Conservation (phyloP, 805 yeast genomes). For the Zygotorulaspora sp. region DNA sequence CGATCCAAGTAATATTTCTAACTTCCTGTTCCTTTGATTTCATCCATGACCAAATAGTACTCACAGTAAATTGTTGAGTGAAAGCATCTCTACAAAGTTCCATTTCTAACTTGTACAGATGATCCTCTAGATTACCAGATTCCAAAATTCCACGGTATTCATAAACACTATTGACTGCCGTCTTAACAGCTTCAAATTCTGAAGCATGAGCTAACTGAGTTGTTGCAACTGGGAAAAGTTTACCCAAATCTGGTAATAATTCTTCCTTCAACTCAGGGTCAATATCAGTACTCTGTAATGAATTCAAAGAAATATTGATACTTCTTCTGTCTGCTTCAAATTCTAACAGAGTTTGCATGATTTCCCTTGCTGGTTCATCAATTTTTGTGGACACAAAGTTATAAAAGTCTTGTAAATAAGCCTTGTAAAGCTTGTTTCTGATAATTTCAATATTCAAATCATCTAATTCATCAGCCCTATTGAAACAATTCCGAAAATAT, state of each 20-base stretch:
- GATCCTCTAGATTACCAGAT: slow-evolving; percentile 75
- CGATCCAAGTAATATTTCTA: slow-evolving; percentile 98
- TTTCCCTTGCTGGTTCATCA: slow-evolving; percentile 71
- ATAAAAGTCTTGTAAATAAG: slow-evolving; percentile 84
- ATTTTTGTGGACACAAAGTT: slow-evolving; percentile 58
- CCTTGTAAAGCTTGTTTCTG: slow-evolving; percentile 86
- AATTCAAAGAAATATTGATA: slow-evolving; percentile 85
- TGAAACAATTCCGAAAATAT: slow-evolving; percentile 85
- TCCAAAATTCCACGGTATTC: slow-evolving; percentile 60
- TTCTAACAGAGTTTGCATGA: slow-evolving; percentile 69
- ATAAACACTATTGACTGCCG: slow-evolving; percentile 56
- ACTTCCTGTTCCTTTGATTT: slow-evolving; percentile 95
- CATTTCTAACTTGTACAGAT: slow-evolving; percentile 90
- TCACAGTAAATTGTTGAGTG: slow-evolving; percentile 90
- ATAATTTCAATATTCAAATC: slow-evolving; percentile 94
- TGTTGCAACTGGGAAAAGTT: slow-evolving; percentile 65
- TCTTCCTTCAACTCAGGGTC: slow-evolving; percentile 73
- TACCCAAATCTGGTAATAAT: slow-evolving; percentile 79
- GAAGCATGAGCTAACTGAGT: slow-evolving; percentile 65
- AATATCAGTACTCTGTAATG: slow-evolving; percentile 46
- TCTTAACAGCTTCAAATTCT: slow-evolving; percentile 78
- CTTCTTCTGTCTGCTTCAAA: slow-evolving; percentile 96
- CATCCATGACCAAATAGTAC: slow-evolving; percentile 95
- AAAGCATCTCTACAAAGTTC: slow-evolving; percentile 85
- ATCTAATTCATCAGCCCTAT: slow-evolving; percentile 79